phyloP scores from a whole-genome alignment of 2,329 filamentous ascomycete species.

The Anisogramma anomala region DNA sequence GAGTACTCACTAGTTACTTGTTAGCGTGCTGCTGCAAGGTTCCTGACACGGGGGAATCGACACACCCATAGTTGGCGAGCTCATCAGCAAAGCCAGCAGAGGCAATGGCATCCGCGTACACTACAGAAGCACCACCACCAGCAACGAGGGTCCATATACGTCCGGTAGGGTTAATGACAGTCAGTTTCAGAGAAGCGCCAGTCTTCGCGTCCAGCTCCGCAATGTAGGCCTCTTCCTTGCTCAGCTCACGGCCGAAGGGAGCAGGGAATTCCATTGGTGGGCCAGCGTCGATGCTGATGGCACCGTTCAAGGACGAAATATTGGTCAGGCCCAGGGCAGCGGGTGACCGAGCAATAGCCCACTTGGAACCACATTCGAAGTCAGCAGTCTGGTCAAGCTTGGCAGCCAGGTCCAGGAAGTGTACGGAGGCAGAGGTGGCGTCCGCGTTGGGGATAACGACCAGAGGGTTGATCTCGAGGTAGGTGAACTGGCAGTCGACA shows the following conservation, averaged over 20 bases:
- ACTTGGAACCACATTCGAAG: slow-evolving; percentile 98
- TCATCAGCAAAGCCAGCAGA: slow-evolving; percentile 90
- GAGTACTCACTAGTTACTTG: slow-evolving; percentile 67
- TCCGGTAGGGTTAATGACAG: slow-evolving; percentile 80
- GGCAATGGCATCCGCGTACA: slow-evolving; percentile 97
- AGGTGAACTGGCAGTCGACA: slow-evolving; percentile 99
- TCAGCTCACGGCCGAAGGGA: slow-evolving; percentile 95
- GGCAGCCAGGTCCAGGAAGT: slow-evolving; percentile 97
- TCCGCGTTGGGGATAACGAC: slow-evolving; percentile 94
- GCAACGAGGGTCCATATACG: slow-evolving; percentile 97
- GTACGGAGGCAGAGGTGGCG: slow-evolving; percentile 81
- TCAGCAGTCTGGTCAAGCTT: slow-evolving; percentile 99
- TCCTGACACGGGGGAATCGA: background rate
- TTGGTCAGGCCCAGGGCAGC: slow-evolving; percentile 74
- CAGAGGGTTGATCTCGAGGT: slow-evolving; percentile 98
- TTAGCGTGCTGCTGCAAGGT: background rate
- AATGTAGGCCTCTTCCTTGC: slow-evolving; percentile 99
- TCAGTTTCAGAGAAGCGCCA: slow-evolving; percentile 96
- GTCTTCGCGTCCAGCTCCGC: slow-evolving; percentile 98
- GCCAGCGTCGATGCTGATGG: slow-evolving; percentile 89
- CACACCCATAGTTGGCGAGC: slow-evolving; percentile 78
- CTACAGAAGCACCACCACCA: slow-evolving; percentile 97
- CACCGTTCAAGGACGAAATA: slow-evolving; percentile 51
- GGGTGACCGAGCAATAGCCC: slow-evolving; percentile 89
- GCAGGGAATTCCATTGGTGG: slow-evolving; percentile 98